Conservation (phyloP, 352 stramenopile genomes). For the Albugo laibachii region DNA sequence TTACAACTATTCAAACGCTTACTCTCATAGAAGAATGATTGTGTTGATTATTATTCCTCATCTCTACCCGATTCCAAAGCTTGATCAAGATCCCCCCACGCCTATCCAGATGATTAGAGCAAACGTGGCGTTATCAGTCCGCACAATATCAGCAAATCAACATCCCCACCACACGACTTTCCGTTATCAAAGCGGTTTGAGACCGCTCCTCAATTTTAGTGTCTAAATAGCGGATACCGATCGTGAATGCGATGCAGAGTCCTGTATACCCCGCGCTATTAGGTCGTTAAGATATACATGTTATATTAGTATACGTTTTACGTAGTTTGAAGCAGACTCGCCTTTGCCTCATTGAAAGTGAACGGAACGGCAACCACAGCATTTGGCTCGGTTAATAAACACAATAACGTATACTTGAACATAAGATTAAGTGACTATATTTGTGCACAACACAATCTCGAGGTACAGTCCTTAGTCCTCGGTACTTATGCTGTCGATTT, state of each 20-base stretch:
- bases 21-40: conserved; percentile 16
- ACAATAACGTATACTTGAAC: no score
- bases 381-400: no score
- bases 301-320: no score
- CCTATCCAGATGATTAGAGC: conserved; percentile 4
- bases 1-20: conserved; percentile 32
- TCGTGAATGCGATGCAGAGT: conserved; percentile 34
- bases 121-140: neutral
- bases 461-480: no score
- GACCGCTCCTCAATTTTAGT: conserved; percentile 21
- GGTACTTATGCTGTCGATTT: no score
- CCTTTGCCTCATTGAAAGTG: no score
- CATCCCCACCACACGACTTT: conserved; percentile 22
- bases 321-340: no score
- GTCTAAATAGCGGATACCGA: conserved; percentile 52
- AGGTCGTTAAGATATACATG: no score
- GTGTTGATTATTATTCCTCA: conserved; percentile 6
- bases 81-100: conserved; percentile 7
- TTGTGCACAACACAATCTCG: no score
- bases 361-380: no score
- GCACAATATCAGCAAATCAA: neutral
- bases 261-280: conserved; percentile 31
- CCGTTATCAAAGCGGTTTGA: conserved; percentile 12
- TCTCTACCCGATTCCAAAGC: conserved; percentile 49
- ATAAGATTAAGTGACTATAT: no score